Evolutionary conservation across 331 rosid genomes (phyloP).

Genomic region (Acacia pycnantha): DNA sequence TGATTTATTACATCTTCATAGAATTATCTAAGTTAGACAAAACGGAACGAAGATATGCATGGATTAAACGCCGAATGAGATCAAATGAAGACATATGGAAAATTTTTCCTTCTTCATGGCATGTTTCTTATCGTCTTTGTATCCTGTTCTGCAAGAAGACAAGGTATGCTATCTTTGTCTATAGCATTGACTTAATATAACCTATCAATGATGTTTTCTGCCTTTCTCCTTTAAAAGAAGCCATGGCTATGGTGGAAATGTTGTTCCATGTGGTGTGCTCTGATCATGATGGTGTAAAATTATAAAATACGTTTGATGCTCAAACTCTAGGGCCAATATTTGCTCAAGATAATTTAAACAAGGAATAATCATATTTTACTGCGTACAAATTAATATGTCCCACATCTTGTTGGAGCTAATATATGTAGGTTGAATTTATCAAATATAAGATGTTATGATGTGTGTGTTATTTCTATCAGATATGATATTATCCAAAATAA

Average conservation of each 20-base stretch:
- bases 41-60: slow-evolving; percentile 97
- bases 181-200: slow-evolving; percentile 13
- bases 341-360: neutral
- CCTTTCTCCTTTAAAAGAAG: slow-evolving; percentile 20
- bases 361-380: neutral
- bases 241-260: slow-evolving; percentile 15
- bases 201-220: slow-evolving; percentile 13
- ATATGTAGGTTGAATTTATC: slow-evolving; percentile 15
- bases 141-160: slow-evolving; percentile 96
- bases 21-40: slow-evolving; percentile 97
- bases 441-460: neutral
- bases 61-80: slow-evolving; percentile 98
- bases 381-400: neutral
- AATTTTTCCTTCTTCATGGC: slow-evolving; percentile 94
- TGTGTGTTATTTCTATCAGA: neutral
- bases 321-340: neutral
- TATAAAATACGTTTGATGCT: neutral
- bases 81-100: slow-evolving; percentile 98
- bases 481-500: slow-evolving; percentile 7
- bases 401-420: neutral
- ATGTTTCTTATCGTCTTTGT: slow-evolving; percentile 93
- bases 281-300: slow-evolving; percentile 9
- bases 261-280: slow-evolving; percentile 19
- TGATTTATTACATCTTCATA: slow-evolving; percentile 35
- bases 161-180: slow-evolving; percentile 51